Base-by-base conservation (phyloP, 2,329 filamentous ascomycete genomes). In the Pseudocercospora vitis region DNA sequence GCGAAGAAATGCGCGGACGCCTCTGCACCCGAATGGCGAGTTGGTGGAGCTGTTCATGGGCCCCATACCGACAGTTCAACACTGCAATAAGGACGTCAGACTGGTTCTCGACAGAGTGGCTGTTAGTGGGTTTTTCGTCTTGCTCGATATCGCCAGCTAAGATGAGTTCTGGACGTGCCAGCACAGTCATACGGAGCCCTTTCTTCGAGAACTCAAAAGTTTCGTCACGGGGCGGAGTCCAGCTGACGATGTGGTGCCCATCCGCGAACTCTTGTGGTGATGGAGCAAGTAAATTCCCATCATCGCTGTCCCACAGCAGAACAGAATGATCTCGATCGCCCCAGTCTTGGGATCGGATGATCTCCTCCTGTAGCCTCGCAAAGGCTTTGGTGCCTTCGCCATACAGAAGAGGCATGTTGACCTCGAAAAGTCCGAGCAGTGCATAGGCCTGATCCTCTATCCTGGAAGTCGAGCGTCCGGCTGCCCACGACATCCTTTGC, bases 381-480 rank as follows among this genome's bases (percentile, higher is more conserved):
- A 53, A 53, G 2, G 51, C 31, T 12, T 24, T 24, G 5, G 2
- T 42, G 21, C 44, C 45, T 49, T 53, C 35, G 26, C 51, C 51
- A 29, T 53, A 53, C 7, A 48, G 23, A 14, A 53, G 16, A 7
- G 45, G 33, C 70, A 78, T 74, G 26, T 73, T 68, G 23, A 78
- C 65, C 1, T 65, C 65, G 23, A 78, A 77, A 0, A 78, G 65
- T 0, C 76, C 76, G 2, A 78, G 52, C 0, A 78, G 62, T 3
- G 67, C 76, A 42, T 78, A 78, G 0, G 74, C 73, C 14, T 67
- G 64, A 37, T 78, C 76, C 44, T 78, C 75, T 0, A 48, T 2
- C 2, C 68, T 24, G 7, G 56, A 50, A 1, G 56, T 59, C 7
- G 2, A n/a, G 5, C 56, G 35, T 11, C 33, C 9, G 8, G 49